Percentiles rank a stretch among this genome's conserved stretches.
Evolutionary conservation across 2,329 filamentous ascomycete genomes (phyloP).

Genomic region (Parasarocladium wereldwijsianum): DNA sequence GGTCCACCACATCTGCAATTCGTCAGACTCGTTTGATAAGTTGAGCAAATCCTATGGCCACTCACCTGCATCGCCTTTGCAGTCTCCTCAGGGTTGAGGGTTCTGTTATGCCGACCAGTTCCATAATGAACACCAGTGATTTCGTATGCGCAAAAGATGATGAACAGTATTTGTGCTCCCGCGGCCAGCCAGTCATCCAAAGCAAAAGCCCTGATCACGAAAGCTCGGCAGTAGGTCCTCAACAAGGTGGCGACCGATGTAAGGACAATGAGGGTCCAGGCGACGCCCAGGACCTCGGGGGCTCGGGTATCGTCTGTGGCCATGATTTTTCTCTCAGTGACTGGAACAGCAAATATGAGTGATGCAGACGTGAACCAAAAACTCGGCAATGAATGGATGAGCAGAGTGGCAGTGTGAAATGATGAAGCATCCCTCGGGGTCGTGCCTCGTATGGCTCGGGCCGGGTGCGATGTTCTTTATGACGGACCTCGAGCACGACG

Average conservation of each 20-base stretch:
- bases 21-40: too few relatives aligned
- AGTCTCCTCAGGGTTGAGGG: constrained; percentile 9
- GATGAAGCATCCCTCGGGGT: too few relatives aligned
- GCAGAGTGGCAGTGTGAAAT: too few relatives aligned
- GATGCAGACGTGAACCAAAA: too few relatives aligned
- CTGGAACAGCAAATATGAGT: too few relatives aligned
- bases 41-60: background rate
- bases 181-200: constrained; percentile 19
- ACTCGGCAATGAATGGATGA: too few relatives aligned
- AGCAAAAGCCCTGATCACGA: constrained; percentile 17
- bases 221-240: constrained; percentile 17
- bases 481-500: too few relatives aligned
- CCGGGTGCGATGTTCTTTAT: too few relatives aligned
- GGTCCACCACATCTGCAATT: constrained; percentile 22
- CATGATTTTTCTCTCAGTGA: too few relatives aligned
- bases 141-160: constrained; percentile 13
- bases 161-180: constrained; percentile 16
- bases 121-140: constrained; percentile 14
- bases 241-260: constrained; percentile 15
- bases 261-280: constrained; percentile 18
- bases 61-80: constrained; percentile 16
- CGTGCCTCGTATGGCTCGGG: too few relatives aligned
- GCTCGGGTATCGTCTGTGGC: constrained; percentile 11
- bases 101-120: constrained; percentile 11
- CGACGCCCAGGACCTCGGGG: constrained; percentile 12